Base-by-base conservation (phyloP, 495 filamentous ascomycete species). In the Aspergillus nidulans region DNA sequence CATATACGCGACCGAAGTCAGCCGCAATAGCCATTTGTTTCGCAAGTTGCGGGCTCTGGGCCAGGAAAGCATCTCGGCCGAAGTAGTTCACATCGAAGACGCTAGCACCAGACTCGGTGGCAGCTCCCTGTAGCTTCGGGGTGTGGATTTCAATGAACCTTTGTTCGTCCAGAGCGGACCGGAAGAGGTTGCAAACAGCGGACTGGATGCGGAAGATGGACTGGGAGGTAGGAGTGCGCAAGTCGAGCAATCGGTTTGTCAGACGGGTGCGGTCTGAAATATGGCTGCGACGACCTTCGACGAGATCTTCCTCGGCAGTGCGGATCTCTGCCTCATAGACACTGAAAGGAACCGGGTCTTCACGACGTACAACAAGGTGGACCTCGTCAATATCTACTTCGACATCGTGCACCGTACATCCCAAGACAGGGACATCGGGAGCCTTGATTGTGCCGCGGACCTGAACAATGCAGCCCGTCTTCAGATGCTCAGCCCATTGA, bases 21-120 rank as follows among this genome's bases (percentile, higher is more conserved):
- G 90, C 88, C 13, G 91, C 89, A 57, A 96, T 94, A 53, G 90
- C 85, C 79, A 92, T 89, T 65, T 97, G 92, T 73, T 97, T 96
- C 54, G 94, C 92, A 55, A 97, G 81, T 69, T 97, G 92, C 21
- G 92, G 91, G 32, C 87, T 91, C 68, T 96, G 92, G 10, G 91
- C 91, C 6, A 96, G 76, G 74, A 83, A 96, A 1, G 89, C 91
- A 44, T 86, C 76, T 58, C 87, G 81, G 36, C 84, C 86, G 63
- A 96, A 96, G 73, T 96, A 96, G 26, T 87, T 81, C 30, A 96
- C 77, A 49, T 86, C 79, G 77, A 96, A 96, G 9, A 96, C 91
- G 68, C 92, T 96, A 39, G 88, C 84, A 42, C 92, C 92, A 45
- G 91, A 94, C 63, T 97, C 92, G 0, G 89, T 92, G 6, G 91